Evolutionary conservation across 148 eudicot genomes (phyloP), one percentile per base, ranked within the genome.

Genomic region (Rhododendron griersonianum): DNA sequence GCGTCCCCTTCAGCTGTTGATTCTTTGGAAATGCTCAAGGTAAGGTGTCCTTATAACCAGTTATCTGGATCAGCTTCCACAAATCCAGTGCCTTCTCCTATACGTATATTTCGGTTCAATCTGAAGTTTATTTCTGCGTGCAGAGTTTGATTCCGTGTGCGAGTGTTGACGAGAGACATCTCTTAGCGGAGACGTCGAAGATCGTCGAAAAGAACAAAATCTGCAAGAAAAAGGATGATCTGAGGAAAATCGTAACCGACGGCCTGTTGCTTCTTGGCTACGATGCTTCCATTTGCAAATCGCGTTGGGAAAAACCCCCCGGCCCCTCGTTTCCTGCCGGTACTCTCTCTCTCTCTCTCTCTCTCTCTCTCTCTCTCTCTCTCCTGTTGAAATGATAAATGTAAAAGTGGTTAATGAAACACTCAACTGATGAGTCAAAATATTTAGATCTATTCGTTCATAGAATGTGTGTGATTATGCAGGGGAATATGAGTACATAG

Each of bases 221-320:
- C 39, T 86, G 89, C 84, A 90, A 92, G 82, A 45, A 90, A 4
- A 94, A 92, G 77, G 91, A 89, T 7, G 96, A 94, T 57, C 80
- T 94, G 86, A 87, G 88, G 57, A 90, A 87, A 82, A 83, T 91
- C 19, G 91, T 92, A 19, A 82, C 89, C 3, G 93, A 91, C 57
- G 87, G 88, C 11, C 86, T 94, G 16, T 75, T 90, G 33, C 84
- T 74, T 63, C 84, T 92, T 2, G 93, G 94, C 55, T 88, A 89
- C 85, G 88, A 94, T 47, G 91, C 91, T 81, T 91, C 94, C 5
- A 85, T 91, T 76, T 94, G 95, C 86, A 94, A 89, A 90, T 94
- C 95, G 10, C 91, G 89, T 44, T 94, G 96, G 95, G 95, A 94
- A 10, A 94, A 92, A 85, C 85, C 91, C 39, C 18, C 61, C 23